Percentiles rank a stretch among this genome's conserved stretches.
Conservation (phyloP, 1,139 yeast genomes). For the Zygoascus meyerae region DNA sequence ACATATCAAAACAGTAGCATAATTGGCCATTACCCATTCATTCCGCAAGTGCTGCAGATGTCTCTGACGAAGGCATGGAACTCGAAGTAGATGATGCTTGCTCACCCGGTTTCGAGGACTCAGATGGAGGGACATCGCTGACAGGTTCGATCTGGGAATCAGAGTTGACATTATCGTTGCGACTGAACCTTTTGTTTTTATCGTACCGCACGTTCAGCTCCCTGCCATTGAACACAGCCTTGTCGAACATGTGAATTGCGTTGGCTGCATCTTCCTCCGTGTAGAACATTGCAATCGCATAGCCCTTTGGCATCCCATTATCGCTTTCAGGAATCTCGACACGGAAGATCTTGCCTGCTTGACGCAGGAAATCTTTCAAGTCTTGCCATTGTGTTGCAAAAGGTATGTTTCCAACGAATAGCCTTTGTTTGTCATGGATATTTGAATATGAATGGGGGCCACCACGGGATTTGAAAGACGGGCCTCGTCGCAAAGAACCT, state of each 20-base stretch:
- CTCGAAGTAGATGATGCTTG: too few relatives aligned
- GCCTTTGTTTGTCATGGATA: conserved; percentile 17
- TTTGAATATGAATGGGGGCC: conserved; percentile 8
- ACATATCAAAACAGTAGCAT: too few relatives aligned
- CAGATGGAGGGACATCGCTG: neutral
- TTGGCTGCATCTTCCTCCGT: conserved; percentile 45
- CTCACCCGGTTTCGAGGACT: too few relatives aligned
- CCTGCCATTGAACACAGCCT: conserved; percentile 51
- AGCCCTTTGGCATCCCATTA: conserved; percentile 49
- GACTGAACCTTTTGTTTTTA: conserved; percentile 19
- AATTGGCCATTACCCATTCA: too few relatives aligned
- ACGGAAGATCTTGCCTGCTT: conserved; percentile 41
- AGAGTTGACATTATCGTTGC: conserved; percentile 14
- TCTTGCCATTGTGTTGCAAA: conserved; percentile 52
- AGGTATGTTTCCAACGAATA: conserved; percentile 39
- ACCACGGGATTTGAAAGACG: conserved; percentile 2
- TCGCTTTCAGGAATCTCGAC: conserved; percentile 49
- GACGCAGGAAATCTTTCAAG: conserved; percentile 44
- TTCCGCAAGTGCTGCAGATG: too few relatives aligned
- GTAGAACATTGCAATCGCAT: conserved; percentile 58
- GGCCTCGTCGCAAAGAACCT: neutral
- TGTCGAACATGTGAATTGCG: conserved; percentile 48
- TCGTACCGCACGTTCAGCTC: conserved; percentile 56
- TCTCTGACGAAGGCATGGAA: too few relatives aligned
- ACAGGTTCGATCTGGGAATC: neutral